Evolutionary conservation across 768 basidiomycete species (phyloP).

Genomic region (Calocybe cyanea): DNA sequence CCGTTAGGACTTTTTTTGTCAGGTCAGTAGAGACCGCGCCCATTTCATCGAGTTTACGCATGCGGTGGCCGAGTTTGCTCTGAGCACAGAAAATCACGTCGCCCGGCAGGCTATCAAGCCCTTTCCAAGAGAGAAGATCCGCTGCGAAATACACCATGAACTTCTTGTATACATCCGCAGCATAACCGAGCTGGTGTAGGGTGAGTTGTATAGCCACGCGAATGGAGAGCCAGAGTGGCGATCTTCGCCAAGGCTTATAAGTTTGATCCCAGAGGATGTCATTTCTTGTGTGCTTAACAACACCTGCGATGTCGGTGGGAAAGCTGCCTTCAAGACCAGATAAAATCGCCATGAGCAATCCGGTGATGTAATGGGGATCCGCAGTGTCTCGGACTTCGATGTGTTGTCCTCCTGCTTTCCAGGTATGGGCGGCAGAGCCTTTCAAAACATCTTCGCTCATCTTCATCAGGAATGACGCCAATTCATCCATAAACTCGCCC

Average conservation of each 20-base stretch:
- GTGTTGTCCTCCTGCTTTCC: constrained; percentile 32
- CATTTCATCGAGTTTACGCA: constrained; percentile 32
- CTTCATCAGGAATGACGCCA: constrained; percentile 34
- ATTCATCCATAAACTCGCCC: constrained; percentile 26
- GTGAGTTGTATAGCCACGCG: constrained; percentile 43
- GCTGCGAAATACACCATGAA: constrained; percentile 43
- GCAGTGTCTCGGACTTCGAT: constrained; percentile 35
- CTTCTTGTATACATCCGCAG: constrained; percentile 34
- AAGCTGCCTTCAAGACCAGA: constrained; percentile 28
- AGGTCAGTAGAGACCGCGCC: constrained; percentile 16
- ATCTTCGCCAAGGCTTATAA: constrained; percentile 44
- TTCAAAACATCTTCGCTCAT: constrained; percentile 32
- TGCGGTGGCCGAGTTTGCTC: constrained; percentile 32
- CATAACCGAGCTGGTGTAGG: constrained; percentile 11
- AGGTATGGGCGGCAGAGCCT: constrained; percentile 31
- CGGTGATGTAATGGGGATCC: constrained; percentile 46
- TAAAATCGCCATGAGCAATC: constrained; percentile 45
- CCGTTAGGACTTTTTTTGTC: constrained; percentile 17
- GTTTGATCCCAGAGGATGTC: constrained; percentile 40
- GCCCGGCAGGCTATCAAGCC: constrained; percentile 20
- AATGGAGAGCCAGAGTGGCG: constrained; percentile 46
- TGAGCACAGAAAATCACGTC: constrained; percentile 34
- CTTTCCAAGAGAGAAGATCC: constrained; percentile 21
- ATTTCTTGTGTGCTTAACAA: constrained; percentile 42
- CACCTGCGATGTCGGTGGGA: constrained; percentile 21